phyloP scores from a whole-genome alignment of 805 yeast species.

The Kuraishia hungarica region DNA sequence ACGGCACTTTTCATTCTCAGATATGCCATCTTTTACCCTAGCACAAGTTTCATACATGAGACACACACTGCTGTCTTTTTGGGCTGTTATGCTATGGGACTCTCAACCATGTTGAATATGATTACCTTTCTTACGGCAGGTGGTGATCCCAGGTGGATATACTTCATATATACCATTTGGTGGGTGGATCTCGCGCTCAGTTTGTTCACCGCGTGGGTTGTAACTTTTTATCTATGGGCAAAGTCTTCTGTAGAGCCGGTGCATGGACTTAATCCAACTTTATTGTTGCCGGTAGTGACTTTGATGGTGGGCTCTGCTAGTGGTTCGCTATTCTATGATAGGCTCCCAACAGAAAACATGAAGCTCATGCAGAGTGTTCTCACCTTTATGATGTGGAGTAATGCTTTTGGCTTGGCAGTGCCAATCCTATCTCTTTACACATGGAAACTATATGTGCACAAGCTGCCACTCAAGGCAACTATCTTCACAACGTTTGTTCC shows the following conservation, averaged over 20 bases:
- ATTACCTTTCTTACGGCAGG: slow-evolving; percentile 34
- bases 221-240: slow-evolving; percentile 41
- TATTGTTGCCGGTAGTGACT: slow-evolving; percentile 71
- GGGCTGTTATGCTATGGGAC: slow-evolving; percentile 84
- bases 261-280: slow-evolving; percentile 41
- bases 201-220: slow-evolving; percentile 50
- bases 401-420: slow-evolving; percentile 58
- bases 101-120: slow-evolving; percentile 54
- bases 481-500: slow-evolving; percentile 71
- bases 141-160: slow-evolving; percentile 28
- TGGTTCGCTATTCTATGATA: slow-evolving; percentile 45
- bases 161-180: slow-evolving; percentile 61
- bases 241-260: slow-evolving; percentile 22
- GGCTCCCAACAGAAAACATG: slow-evolving; percentile 31
- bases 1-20: slow-evolving; percentile 30
- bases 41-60: slow-evolving; percentile 22
- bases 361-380: slow-evolving; percentile 45
- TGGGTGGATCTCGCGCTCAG: slow-evolving; percentile 56
- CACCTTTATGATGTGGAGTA: slow-evolving; percentile 55
- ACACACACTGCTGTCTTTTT: slow-evolving; percentile 49
- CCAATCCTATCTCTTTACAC: slow-evolving; percentile 47
- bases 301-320: slow-evolving; percentile 66
- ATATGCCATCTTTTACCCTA: slow-evolving; percentile 25
- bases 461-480: slow-evolving; percentile 43
- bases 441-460: slow-evolving; percentile 48